Base-by-base conservation (phyloP, 2,329 filamentous ascomycete genomes). In the Metarhizium album region DNA sequence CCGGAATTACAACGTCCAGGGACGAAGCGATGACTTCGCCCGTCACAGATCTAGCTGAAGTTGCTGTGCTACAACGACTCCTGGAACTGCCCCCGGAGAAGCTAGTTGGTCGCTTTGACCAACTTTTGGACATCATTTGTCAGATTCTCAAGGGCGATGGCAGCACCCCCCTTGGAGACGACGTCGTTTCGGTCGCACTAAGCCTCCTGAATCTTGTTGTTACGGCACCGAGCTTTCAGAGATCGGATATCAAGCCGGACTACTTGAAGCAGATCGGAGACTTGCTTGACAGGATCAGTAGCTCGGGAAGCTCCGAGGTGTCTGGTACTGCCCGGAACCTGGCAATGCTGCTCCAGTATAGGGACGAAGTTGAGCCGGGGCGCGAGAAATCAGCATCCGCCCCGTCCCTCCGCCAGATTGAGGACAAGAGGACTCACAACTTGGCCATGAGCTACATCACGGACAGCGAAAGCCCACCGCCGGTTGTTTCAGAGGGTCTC, bases 371-470 rank as follows among this genome's bases (percentile, higher is more conserved):
- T 3, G 72, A 79, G 31, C 33, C 47, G n/a, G 71, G 74, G 4
- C 62, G 67, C 0, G 62, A 68, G 2, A 67, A 72, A 13, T 57
- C 59, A 27, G 57, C 59, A 0, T 61, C 69, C 1, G 64, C 65
- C 6, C 72, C 69, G 4, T 74, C 69, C 3, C 67, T 71, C 46
- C 71, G 73, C 23, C 73, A 79, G 49, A 59, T 76, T 14, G 80
- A 84, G 58, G 81, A 84, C 58, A 73, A 77, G 13, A 81, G 79
- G 57, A 79, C 74, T 2, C 83, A 85, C 58, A 74, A 69, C 49
- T 69, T 86, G 16, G 82, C 82, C 2, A 71, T 85, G 58, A 78
- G 74, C 11, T 86, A 86, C 64, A 78, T 86, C 45, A 80, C 76
- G 1, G 71, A 75, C 22, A 63, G 69, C 3, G 82, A 85, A 54